A percentile compares a stretch with the other conserved stretches of the same genome.
phyloP scores from a whole-genome alignment of 257 asterid genomes.

The Solanum stenotomum region DNA sequence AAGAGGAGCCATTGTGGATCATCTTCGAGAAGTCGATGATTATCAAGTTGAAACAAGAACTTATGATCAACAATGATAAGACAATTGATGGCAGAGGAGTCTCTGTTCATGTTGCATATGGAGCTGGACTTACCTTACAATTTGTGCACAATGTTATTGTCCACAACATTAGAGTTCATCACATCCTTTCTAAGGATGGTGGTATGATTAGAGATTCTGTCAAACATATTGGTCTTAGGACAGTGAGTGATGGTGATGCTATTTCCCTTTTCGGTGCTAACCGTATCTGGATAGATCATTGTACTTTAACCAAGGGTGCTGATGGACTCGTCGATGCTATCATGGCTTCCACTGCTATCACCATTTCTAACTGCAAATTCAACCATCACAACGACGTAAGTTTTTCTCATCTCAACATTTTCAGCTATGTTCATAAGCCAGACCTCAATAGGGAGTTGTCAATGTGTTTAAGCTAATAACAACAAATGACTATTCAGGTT shows the following conservation, averaged over 20 bases:
- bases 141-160: constrained; percentile 54
- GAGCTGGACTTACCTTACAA: constrained; percentile 68
- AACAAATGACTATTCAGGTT: constrained; percentile 30
- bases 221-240: constrained; percentile 49
- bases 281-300: constrained; percentile 71
- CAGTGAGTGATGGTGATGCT: constrained; percentile 70
- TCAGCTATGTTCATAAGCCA: not conserved
- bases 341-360: constrained; percentile 77
- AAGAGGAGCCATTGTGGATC: constrained; percentile 54
- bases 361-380: constrained; percentile 86
- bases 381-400: constrained; percentile 72
- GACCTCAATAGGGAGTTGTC: not conserved
- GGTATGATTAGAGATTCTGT: constrained; percentile 57
- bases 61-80: constrained; percentile 46
- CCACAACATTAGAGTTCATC: constrained; percentile 53
- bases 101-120: constrained; percentile 55
- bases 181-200: constrained; percentile 33
- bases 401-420: not conserved
- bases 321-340: constrained; percentile 80
- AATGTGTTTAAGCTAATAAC: not conserved
- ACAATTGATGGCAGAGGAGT: constrained; percentile 74
- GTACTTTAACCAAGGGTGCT: constrained; percentile 31
- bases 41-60: constrained; percentile 26
- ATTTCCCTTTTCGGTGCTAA: constrained; percentile 44
- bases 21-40: constrained; percentile 27